Conservation (phyloP, 2,329 filamentous ascomycete species). For the Ascochyta viciae-villosae region DNA sequence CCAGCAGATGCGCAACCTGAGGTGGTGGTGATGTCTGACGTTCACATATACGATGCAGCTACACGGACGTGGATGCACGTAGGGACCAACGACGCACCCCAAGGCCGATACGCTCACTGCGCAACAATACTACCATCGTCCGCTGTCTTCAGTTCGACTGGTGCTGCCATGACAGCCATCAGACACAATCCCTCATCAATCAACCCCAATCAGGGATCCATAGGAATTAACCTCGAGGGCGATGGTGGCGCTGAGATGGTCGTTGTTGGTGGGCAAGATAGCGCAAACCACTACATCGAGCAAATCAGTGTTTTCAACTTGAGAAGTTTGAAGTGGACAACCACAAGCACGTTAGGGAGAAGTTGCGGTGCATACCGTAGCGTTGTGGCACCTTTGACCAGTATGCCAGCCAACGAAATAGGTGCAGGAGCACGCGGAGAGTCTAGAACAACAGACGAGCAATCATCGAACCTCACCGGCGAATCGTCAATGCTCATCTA, state of each 20-base stretch:
- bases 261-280: constrained; percentile 94
- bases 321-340: constrained; percentile 93
- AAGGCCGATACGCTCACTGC: constrained; percentile 96
- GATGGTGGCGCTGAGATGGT: constrained; percentile 96
- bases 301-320: constrained; percentile 99
- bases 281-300: constrained; percentile 98
- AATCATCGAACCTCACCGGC: constrained; percentile 39
- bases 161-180: constrained; percentile 83
- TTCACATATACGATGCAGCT: constrained; percentile 90
- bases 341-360: constrained; percentile 83
- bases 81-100: constrained; percentile 79
- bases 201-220: constrained; percentile 85
- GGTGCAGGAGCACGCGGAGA: constrained; percentile 63
- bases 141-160: constrained; percentile 83
- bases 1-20: constrained; percentile 75
- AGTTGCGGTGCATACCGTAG: constrained; percentile 97
- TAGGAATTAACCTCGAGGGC: constrained; percentile 89
- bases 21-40: constrained; percentile 96
- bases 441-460: constrained; percentile 46
- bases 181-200: constrained; percentile 84
- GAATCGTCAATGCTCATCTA: constrained; percentile 88
- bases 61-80: constrained; percentile 86
- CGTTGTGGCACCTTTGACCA: constrained; percentile 84
- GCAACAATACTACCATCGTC: constrained; percentile 90
- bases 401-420: constrained; percentile 69